phyloP scores from a whole-genome alignment of 1,284 basidiomycete species.

The Rhodotorula sp. region DNA sequence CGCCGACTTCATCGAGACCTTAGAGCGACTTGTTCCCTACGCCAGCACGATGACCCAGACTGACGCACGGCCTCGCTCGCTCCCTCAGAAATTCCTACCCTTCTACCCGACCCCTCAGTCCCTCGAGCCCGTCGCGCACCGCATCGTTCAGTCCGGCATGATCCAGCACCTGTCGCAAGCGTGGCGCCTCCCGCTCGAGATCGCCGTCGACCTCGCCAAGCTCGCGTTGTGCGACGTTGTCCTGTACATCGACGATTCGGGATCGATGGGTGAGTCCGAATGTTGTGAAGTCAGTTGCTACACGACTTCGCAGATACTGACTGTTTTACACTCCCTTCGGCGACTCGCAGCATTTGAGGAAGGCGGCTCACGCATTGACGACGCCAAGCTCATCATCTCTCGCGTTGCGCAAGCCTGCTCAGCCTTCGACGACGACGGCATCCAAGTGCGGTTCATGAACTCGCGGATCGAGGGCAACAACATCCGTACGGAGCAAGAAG shows the following conservation, averaged over 20 bases:
- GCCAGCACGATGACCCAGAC: background rate
- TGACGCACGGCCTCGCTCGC: background rate
- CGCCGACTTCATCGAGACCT: background rate
- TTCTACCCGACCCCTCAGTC: conserved; percentile 41
- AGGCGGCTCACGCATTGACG: conserved; percentile 51
- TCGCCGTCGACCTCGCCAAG: conserved; percentile 52
- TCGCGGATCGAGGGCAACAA: conserved; percentile 51
- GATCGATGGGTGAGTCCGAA: conserved; percentile 17
- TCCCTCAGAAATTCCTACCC: conserved; percentile 11
- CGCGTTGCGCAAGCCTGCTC: conserved; percentile 52
- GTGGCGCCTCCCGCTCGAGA: conserved; percentile 53
- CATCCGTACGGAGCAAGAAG: conserved; percentile 50
- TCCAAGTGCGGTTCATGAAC: conserved; percentile 54
- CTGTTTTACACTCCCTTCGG: background rate
- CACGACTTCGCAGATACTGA: background rate
- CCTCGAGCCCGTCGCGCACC: conserved; percentile 52
- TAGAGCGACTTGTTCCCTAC: too few relatives aligned
- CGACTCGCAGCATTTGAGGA: conserved; percentile 49
- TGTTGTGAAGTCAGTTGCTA: background rate
- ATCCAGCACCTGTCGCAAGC: conserved; percentile 51
- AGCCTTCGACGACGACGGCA: conserved; percentile 54
- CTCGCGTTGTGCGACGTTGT: conserved; percentile 44
- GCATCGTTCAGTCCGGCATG: conserved; percentile 50
- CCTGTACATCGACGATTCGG: conserved; percentile 52
- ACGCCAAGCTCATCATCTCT: conserved; percentile 50